Evolutionary conservation across 805 yeast species (phyloP).

Genomic region (Candida quercuum): DNA sequence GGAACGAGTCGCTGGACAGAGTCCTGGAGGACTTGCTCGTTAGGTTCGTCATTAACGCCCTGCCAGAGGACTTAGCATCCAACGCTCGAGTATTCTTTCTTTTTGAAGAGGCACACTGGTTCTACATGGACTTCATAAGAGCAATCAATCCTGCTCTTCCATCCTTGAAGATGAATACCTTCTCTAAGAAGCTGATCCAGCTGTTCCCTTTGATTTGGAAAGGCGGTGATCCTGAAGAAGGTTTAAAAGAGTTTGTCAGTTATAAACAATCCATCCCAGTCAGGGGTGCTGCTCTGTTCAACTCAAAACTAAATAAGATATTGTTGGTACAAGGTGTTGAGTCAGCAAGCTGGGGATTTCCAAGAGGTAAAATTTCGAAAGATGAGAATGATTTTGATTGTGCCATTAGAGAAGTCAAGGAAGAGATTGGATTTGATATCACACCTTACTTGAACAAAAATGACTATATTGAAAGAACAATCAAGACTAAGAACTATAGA

Average conservation of each 20-base stretch:
- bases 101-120: slow-evolving; percentile 98
- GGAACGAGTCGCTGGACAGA: slow-evolving; percentile 61
- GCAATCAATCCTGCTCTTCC: slow-evolving; percentile 73
- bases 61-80: slow-evolving; percentile 82
- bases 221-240: slow-evolving; percentile 79
- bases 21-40: slow-evolving; percentile 83
- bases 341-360: slow-evolving; percentile 87
- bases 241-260: slow-evolving; percentile 69
- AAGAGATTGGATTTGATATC: slow-evolving; percentile 91
- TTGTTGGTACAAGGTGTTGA: slow-evolving; percentile 83
- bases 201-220: slow-evolving; percentile 75
- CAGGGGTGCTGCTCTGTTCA: slow-evolving; percentile 88
- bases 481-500: slow-evolving; percentile 78
- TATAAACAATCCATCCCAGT: slow-evolving; percentile 93
- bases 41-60: slow-evolving; percentile 86
- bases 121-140: slow-evolving; percentile 79
- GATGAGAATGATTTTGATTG: slow-evolving; percentile 86
- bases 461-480: slow-evolving; percentile 75
- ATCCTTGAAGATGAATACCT: slow-evolving; percentile 65
- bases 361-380: slow-evolving; percentile 93
- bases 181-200: slow-evolving; percentile 62
- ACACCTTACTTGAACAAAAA: slow-evolving; percentile 59
- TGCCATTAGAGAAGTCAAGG: slow-evolving; percentile 86
- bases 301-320: slow-evolving; percentile 60
- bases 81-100: slow-evolving; percentile 82